Base-by-base conservation (phyloP, 257 asterid species). In the Echites panduratus region DNA sequence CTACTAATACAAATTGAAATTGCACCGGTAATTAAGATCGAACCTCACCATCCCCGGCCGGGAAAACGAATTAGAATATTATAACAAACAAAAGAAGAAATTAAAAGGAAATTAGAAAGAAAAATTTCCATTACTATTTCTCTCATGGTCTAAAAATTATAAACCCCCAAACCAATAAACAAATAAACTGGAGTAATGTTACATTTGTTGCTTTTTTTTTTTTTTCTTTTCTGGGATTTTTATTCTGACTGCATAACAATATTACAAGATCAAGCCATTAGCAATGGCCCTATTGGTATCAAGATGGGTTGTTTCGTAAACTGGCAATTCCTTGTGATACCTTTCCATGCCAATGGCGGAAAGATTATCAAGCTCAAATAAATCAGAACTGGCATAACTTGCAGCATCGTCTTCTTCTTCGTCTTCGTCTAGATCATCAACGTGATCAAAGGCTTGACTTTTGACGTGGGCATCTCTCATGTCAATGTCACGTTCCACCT, bases 311-410 rank as follows among this genome's bases (percentile, higher is more conserved):
- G 96, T 87, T 82, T 90, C 98, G 14, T 92, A 92, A 35, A 92
- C 96, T 0, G 98, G 98, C 80, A 92, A 79, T 75, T 90, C 98
- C 67, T 88, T 87, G 29, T 83, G 67, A 68, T 89, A 91, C 87
- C 87, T 86, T 73, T 89, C 90, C 82, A 87, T 91, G 26, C 97
- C 96, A 73, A 92, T 85, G 56, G 91, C 84, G 0, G 91, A 88
- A 24, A 92, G 91, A 78, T 89, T 87, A 78, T 92, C 96, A 63
- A 92, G 77, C 64, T 92, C 98, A 72, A 92, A 92, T 72, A 92
- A 85, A 82, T 92, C 98, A 8, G 97, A 92, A 64, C 97, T 92
- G 0, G 96, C 92, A 38, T 71, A 89, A 41, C 98, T 92, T 10
- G 89, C 96, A 0, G 80, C 87, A 57, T 91, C 95, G 0, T 82